Percentiles rank a stretch among this genome's conserved stretches.
These are phyloP conservation scores for Aspergillus melleus DNA, from an alignment of 2,329 filamentous ascomycete species.

Conservation along the genomic window DNA sequence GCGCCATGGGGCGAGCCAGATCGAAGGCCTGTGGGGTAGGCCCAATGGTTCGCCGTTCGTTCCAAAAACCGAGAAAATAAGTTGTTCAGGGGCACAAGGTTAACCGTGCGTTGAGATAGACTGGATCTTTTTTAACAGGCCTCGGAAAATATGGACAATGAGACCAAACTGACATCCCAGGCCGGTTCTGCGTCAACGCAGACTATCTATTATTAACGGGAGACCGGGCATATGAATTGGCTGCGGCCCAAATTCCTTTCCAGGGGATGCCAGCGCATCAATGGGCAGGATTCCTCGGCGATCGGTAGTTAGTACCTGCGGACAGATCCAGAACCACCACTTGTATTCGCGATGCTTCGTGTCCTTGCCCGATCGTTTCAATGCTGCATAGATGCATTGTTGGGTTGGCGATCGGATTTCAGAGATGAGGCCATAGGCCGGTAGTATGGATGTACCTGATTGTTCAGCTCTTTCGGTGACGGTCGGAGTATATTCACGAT, in stretches of 20 bases:
- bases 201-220: not conserved
- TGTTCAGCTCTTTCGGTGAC: too few species aligned
- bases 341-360: not conserved
- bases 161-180: not conserved
- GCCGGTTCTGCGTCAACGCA: not conserved
- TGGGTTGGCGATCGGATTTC: not conserved
- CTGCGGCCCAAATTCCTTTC: not conserved
- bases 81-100: not conserved
- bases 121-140: not conserved
- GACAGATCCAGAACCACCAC: constrained; percentile 3
- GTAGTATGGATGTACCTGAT: too few species aligned
- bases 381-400: not conserved
- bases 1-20: constrained; percentile 11
- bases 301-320: not conserved
- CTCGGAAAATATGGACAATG: not conserved
- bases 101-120: not conserved
- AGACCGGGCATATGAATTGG: not conserved
- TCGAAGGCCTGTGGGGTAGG: constrained; percentile 8
- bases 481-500: too few species aligned
- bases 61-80: not conserved
- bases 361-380: not conserved
- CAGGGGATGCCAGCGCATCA: constrained; percentile 7
- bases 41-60: constrained; percentile 10
- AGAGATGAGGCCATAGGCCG: not conserved
- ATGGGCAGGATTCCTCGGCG: not conserved